A percentile compares a stretch with the other conserved stretches of the same genome.
Conservation (phyloP, 352 stramenopile genomes). For the Elongisporangium undulatum region DNA sequence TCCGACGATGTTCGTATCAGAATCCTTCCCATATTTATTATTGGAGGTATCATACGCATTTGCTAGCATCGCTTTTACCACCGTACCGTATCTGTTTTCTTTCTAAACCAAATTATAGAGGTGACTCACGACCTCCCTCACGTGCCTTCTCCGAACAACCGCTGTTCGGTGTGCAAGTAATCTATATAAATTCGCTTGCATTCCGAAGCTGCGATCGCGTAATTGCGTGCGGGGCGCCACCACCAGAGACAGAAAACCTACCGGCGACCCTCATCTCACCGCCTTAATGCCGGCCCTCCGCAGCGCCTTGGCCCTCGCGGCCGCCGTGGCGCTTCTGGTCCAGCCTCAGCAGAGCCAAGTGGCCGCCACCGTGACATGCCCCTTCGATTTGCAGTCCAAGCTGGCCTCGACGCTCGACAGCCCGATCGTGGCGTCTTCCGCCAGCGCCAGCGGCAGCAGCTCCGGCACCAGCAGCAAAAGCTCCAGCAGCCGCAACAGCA, state of each 20-base stretch:
- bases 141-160: not conserved
- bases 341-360: conserved; percentile 16
- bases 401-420: conserved; percentile 57
- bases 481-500: conserved; percentile 3
- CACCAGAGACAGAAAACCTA: not conserved
- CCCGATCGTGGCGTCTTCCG: conserved; percentile 34
- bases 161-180: not conserved
- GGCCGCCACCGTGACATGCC: conserved; percentile 40
- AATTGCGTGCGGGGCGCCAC: not conserved
- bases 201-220: not conserved
- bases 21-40: not conserved
- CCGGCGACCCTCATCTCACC: not conserved
- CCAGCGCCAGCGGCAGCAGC: conserved; percentile 17
- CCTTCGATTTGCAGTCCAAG: conserved; percentile 51
- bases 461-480: conserved; percentile 8
- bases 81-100: not conserved
- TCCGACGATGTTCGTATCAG: not conserved
- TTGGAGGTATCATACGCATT: not conserved
- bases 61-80: not conserved
- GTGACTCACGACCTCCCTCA: not conserved
- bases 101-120: not conserved
- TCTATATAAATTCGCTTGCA: not conserved
- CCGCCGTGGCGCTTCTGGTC: conserved; percentile 15
- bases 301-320: conserved; percentile 12
- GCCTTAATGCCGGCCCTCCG: not conserved